Base-by-base conservation (phyloP, 2,329 filamentous ascomycete species). In the Pseudonectria buxi region DNA sequence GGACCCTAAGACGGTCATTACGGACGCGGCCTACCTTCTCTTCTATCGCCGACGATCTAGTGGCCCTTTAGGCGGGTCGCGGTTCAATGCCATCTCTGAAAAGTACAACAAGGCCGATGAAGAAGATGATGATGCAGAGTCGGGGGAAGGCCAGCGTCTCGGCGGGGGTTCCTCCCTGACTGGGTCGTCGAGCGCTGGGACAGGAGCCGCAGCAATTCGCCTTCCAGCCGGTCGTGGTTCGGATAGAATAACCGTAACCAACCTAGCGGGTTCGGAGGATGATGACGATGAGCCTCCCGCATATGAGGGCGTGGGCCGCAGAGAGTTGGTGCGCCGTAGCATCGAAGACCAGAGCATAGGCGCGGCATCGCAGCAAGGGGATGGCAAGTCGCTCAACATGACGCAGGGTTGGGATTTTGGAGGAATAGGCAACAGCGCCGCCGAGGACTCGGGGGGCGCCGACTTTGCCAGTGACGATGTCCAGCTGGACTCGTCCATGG, bases 41-140 rank as follows among this genome's bases (percentile, higher is more conserved):
- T 98, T 98, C 69, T 98, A 98, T 65, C 86, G 92, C 27, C 84
- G 92, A 38, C 83, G 87, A 45, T 86, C 87, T 5, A 71, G 75
- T 7, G 64, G 63, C 43, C 84, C 87, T 44, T 77, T 98, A 46
- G 92, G 92, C 38, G 89, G 89, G 16, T 72, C 81, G 29, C 74
- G 74, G 33, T 81, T 95, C 41, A 74, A 81, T 48, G 69, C 81
- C 46, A 78, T 95, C 32, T 69, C 86, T 35, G 74, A 80, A 34
- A 69, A 72, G 36, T 84, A 75, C 53, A 70, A 72, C 44, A 71
- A 73, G 32, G 66, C 65, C 44, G 68, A 51, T 9, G 46, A 50
- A 33, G 68, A 70, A 44, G 71, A 69, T 39, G 74, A 76, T 32
- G 49, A 54, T 30, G 54, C 52, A 7, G 64, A 65, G 28, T 61